Percentiles rank a stretch among this genome's conserved stretches.
Conservation (phyloP, 139 green algal genomes). For the Coccomyxa sp. region DNA sequence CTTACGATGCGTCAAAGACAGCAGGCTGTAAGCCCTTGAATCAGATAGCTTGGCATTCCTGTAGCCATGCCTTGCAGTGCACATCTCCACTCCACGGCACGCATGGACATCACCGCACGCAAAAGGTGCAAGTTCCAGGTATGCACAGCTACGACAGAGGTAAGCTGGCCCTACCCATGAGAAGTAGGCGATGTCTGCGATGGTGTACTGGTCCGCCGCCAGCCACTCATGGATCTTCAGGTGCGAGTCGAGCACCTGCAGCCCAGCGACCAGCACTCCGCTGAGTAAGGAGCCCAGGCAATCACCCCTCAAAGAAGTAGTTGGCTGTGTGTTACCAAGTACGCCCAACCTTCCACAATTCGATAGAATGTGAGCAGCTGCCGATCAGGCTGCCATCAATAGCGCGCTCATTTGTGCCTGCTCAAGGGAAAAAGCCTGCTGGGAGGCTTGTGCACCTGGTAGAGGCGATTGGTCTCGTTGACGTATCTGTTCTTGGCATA, state of each 20-base stretch:
- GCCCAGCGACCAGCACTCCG: not conserved
- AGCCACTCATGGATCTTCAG: constrained; percentile 30
- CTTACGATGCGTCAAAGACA: not conserved
- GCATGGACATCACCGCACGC: not conserved
- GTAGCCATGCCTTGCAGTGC: too few species aligned
- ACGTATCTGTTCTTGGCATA: constrained; percentile 39
- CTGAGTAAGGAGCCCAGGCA: not conserved
- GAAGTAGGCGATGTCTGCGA: constrained; percentile 40
- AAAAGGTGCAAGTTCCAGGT: not conserved
- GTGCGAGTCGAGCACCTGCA: constrained; percentile 17
- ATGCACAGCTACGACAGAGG: not conserved
- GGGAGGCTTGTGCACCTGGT: constrained; percentile 9
- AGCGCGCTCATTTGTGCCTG: too few species aligned
- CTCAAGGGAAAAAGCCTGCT: too few species aligned
- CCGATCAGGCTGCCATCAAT: too few species aligned
- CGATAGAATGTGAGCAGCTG: too few species aligned
- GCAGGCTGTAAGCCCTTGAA: too few species aligned
- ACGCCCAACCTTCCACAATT: too few species aligned
- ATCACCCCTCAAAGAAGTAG: not conserved
- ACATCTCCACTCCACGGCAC: too few species aligned
- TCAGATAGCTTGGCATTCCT: too few species aligned
- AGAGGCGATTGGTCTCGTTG: constrained; percentile 38
- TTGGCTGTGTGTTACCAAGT: too few species aligned
- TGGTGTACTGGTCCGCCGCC: constrained; percentile 33
- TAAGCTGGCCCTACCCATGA: constrained; percentile 24